Evolutionary conservation across 768 basidiomycete genomes (phyloP).

Genomic region (Podaxis sp.): DNA sequence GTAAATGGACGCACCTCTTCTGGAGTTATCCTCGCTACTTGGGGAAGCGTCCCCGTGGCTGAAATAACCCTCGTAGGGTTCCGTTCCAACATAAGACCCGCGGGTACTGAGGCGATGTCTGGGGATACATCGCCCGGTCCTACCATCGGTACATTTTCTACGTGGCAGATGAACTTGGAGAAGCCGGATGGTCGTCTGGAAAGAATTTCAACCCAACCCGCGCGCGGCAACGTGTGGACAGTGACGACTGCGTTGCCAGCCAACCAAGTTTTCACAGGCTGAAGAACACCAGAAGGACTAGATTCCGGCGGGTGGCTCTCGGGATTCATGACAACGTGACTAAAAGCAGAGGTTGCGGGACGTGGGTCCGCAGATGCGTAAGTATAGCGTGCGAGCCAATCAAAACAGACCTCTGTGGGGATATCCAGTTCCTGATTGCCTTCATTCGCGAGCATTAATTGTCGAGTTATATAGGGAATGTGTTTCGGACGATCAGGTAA

Average conservation of each 20-base stretch:
- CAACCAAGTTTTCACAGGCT: constrained; percentile 67
- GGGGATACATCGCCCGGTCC: constrained; percentile 81
- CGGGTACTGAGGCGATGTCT: constrained; percentile 68
- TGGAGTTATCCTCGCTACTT: constrained; percentile 16
- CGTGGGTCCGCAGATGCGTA: constrained; percentile 93
- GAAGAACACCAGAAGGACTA: constrained; percentile 24
- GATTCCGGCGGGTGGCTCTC: constrained; percentile 35
- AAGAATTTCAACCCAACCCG: constrained; percentile 87
- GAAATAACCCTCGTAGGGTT: constrained; percentile 31
- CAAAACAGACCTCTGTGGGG: constrained; percentile 93
- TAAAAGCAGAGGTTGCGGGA: constrained; percentile 74
- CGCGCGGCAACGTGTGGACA: constrained; percentile 62
- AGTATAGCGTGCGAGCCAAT: constrained; percentile 94
- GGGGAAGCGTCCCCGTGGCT: constrained; percentile 19
- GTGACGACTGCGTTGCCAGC: constrained; percentile 83
- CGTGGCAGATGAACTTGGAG: constrained; percentile 75
- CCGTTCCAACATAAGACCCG: constrained; percentile 69
- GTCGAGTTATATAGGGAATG: constrained; percentile 81
- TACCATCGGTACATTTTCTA: constrained; percentile 88
- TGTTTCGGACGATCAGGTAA: constrained; percentile 77
- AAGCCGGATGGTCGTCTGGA: constrained; percentile 87
- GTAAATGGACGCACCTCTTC: constrained; percentile 14
- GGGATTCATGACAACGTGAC: constrained; percentile 69
- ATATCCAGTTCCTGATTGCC: constrained; percentile 73
- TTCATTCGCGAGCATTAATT: constrained; percentile 83